Base-by-base conservation (phyloP, 139 green algal species). In the Eudorina sp. region DNA sequence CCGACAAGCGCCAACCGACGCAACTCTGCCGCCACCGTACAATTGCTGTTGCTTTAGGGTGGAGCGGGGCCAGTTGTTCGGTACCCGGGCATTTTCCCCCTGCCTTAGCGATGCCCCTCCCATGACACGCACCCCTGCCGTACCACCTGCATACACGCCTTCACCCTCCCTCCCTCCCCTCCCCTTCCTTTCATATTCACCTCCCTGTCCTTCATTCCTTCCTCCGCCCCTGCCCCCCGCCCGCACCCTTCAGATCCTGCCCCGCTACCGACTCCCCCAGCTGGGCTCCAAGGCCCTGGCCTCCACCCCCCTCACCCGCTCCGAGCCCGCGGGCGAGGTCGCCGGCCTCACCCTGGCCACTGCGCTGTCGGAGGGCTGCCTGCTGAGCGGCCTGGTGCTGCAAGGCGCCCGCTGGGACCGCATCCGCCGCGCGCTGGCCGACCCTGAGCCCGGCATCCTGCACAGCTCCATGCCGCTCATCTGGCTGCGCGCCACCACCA, bases 381-480 rank as follows among this genome's bases (percentile, higher is more conserved):
- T 90, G n/a, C 34, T 90, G 55, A 43, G 62, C 11, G 76, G 86
- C 18, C 36, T 84, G n/a, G 86, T 90, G 5, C 34, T 87, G 77
- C 86, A 90, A 40, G 86, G 53, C 8, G 89, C 89, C 19, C 23
- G 41, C 11, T 92, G 89, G 89, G 84, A 92, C 36, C 36, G 36
- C 11, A 16, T 43, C 21, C 45, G 41, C 5, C 58, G 58, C 36
- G 40, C 23, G 23, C 55, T 92, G 55, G 72, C 46, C 6, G 89
- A 92, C 31, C 66, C 89, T 46, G 31, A 53, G 16, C 48, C 73
- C 13, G 51, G 53, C 0, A 34, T 78, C 34, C 76, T 92, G 69
- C 80, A 83, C 89, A 83, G 68, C 69, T 66, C 69, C n/a, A 83
- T 92, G 89, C 89, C 89, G 34, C 68, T 92, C 46, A 70, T 92